phyloP scores from a whole-genome alignment of 2,329 filamentous ascomycete genomes.

The Diaporthe citriasiana region DNA sequence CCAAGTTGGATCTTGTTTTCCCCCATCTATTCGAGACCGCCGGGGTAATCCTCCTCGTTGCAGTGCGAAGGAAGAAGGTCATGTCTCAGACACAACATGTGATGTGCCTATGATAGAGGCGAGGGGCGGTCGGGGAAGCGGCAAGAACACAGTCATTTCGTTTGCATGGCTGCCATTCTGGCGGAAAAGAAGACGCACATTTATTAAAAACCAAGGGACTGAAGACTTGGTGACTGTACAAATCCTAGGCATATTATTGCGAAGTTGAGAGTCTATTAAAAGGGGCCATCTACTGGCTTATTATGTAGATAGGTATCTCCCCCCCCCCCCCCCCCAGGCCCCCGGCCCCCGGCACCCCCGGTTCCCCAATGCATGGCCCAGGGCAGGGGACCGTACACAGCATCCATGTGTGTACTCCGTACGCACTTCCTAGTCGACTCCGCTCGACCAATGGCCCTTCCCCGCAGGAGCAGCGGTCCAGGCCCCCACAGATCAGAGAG shows the following conservation, averaged over 20 bases:
- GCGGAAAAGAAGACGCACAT: not conserved
- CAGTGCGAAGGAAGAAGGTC: not conserved
- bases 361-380: too few species aligned
- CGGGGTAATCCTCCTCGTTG: not conserved
- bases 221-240: not conserved
- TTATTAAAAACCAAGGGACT: not conserved
- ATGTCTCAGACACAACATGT: constrained; percentile 16
- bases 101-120: not conserved
- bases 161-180: not conserved
- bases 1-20: too few species aligned
- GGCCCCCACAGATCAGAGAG: constrained; percentile 23
- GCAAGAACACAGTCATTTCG: not conserved
- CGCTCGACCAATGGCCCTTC: constrained; percentile 4
- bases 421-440: not conserved
- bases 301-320: not conserved
- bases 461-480: constrained; percentile 9
- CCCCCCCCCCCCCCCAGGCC: too few species aligned
- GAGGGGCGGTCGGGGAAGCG: constrained; percentile 2
- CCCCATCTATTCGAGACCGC: not conserved
- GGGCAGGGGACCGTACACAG: not conserved
- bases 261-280: not conserved
- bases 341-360: too few species aligned
- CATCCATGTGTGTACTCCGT: not conserved
- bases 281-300: not conserved
- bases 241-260: not conserved